Base-by-base conservation (phyloP, 1,139 yeast genomes). In the Yamadazyma spencermartinsiae region DNA sequence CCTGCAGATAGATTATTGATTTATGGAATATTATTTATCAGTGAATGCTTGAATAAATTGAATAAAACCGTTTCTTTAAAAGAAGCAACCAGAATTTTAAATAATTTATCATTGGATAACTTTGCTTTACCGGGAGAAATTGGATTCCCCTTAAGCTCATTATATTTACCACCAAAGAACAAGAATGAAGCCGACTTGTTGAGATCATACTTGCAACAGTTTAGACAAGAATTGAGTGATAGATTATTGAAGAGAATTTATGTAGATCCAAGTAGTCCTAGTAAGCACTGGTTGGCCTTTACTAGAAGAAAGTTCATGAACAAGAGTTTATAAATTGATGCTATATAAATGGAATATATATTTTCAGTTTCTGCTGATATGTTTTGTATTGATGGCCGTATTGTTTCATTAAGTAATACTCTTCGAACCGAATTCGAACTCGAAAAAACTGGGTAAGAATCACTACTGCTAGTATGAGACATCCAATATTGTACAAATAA, bases 261-360 rank as follows among this genome's bases (percentile, higher is more conserved):
- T 60, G 82, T 76, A 20, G 80, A 79, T 36, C 71, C 61, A 32
- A 41, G 40, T 12, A 43, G 40, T 32, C 92, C 94, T 40, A 80
- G 86, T 48, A 84, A 92, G 69, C 82, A 76, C 67, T 92, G 99
- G 99, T 70, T 94, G 53, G 96, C 98, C 2, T 92, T 94, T 62
- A 87, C 96, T 33, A 82, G 94, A 66, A 83, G 95, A 67, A 80
- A 88, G 59, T 92, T 92, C 60, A 92, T 92, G 98, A 92, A 92
- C 67, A 86, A 88, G 66, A 72, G 79, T 51, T 66, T 77, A 51
- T 77, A 60, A 23, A 23, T 31, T 13, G 13, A 15, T 21, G 19
- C 34, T 34, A 30, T 24, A 58, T 52, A 47, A 55, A 51, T 8
- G 72, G 72, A 21, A 69, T 57, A 53, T 64, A 58, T n/a, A 56